Evolutionary conservation across 73 alveolate species (phyloP).

Genomic region (Paramecium caudatum): DNA sequence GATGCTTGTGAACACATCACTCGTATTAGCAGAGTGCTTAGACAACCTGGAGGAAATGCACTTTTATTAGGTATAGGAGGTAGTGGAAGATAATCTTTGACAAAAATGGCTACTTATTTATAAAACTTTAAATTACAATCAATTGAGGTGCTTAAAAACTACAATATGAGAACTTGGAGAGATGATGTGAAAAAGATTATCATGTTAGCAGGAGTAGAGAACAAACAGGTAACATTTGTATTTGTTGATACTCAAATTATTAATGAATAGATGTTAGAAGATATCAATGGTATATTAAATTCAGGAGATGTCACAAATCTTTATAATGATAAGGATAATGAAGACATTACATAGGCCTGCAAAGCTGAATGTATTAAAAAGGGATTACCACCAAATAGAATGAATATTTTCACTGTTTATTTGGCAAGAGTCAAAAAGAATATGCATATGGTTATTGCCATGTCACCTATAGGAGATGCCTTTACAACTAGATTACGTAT

Average conservation of each 20-base stretch:
- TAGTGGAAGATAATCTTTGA: conserved; percentile 87
- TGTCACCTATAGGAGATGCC: conserved; percentile 97
- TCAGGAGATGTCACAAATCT: conserved; percentile 99
- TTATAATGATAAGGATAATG: conserved; percentile 94
- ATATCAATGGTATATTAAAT: conserved; percentile 88
- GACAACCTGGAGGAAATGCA: conserved; percentile 99
- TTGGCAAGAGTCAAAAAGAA: conserved; percentile 93
- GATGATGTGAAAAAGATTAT: conserved; percentile 84
- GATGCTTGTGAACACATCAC: conserved; percentile 99
- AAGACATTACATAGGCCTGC: conserved; percentile 87
- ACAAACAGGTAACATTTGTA: conserved; percentile 79
- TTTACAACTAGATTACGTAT: conserved; percentile 97
- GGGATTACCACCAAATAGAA: conserved; percentile 80
- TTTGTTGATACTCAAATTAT: conserved; percentile 88
- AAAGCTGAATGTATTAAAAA: conserved; percentile 84
- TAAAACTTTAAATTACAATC: conserved; percentile 81
- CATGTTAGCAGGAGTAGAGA: conserved; percentile 86
- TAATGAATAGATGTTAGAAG: conserved; percentile 90
- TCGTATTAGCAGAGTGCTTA: conserved; percentile 97
- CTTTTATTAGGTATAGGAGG: conserved; percentile 98
- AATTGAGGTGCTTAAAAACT: conserved; percentile 85
- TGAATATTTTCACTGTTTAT: conserved; percentile 84
- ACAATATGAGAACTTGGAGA: conserved; percentile 86
- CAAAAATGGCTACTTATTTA: conserved; percentile 86
- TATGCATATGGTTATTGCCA: conserved; percentile 95